phyloP scores from a whole-genome alignment of 129 eudicot species.

The Flaveria bidentis region DNA sequence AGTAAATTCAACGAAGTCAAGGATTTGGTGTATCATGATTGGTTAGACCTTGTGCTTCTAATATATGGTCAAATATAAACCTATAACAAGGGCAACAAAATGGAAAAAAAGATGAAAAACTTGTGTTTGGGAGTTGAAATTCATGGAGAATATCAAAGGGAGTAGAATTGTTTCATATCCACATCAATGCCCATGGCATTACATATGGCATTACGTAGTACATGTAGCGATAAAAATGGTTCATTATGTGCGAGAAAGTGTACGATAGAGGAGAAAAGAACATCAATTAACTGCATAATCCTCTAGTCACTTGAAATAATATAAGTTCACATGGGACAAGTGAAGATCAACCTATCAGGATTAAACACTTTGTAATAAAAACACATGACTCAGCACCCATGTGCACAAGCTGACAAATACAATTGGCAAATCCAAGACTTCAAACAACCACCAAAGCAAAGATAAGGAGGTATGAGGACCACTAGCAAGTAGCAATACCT shows the following conservation, averaged over 20 bases:
- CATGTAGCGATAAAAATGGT: no score
- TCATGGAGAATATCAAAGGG: neutral
- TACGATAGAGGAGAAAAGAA: neutral
- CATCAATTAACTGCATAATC: neutral
- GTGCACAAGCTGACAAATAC: constrained; percentile 27
- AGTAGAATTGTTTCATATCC: no score
- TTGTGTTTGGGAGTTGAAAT: neutral
- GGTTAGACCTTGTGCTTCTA: no score
- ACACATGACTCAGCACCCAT: constrained; percentile 20
- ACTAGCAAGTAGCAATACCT: constrained; percentile 18
- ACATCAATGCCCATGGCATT: no score
- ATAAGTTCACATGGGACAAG: neutral
- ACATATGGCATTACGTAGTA: no score
- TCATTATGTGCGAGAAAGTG: no score
- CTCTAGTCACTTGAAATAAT: neutral
- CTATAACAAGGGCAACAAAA: no score
- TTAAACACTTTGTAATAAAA: constrained; percentile 1
- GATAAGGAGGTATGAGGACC: constrained; percentile 34
- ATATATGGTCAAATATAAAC: no score
- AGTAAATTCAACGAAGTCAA: no score
- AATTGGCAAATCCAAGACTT: constrained; percentile 15
- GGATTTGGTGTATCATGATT: no score
- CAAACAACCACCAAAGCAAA: constrained; percentile 10
- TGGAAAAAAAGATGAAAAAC: neutral
- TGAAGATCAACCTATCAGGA: neutral